Percentiles rank a stretch among this genome's conserved stretches.
These are phyloP conservation scores for Phanerodontia chrysosporium DNA, from an alignment of 768 basidiomycete genomes.

Conservation along the genomic window DNA sequence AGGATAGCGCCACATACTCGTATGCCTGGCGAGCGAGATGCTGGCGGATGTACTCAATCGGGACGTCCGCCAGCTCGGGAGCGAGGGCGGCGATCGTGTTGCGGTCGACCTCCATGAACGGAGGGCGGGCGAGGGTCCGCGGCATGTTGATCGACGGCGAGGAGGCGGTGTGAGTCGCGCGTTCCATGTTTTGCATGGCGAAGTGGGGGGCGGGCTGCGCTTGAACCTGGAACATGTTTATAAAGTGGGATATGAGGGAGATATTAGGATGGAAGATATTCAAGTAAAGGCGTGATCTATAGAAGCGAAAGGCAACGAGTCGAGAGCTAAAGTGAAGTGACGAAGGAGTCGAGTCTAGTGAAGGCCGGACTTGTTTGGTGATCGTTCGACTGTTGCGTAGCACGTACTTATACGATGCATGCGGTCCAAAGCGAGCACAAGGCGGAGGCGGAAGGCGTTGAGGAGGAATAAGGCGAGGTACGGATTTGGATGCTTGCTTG, in stretches of 20 bases:
- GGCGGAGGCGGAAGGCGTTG: slow-evolving; percentile 4
- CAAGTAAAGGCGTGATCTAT: slow-evolving; percentile 5
- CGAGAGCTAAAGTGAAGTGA: background rate
- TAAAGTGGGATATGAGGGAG: slow-evolving; percentile 1
- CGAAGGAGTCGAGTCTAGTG: background rate
- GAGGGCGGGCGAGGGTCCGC: slow-evolving; percentile 65
- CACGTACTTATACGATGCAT: slow-evolving; percentile 18
- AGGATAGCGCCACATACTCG: slow-evolving; percentile 17
- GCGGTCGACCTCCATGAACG: slow-evolving; percentile 55
- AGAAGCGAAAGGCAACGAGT: background rate
- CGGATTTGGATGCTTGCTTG: slow-evolving; percentile 25
- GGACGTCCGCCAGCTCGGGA: slow-evolving; percentile 48
- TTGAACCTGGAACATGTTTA: slow-evolving; percentile 27
- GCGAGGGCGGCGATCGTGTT: slow-evolving; percentile 53
- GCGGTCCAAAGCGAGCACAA: slow-evolving; percentile 21
- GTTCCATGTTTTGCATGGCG: slow-evolving; percentile 15
- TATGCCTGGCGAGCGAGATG: slow-evolving; percentile 23
- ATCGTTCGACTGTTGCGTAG: background rate
- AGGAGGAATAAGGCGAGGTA: slow-evolving; percentile 26
- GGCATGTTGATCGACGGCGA: slow-evolving; percentile 61
- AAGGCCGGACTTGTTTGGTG: slow-evolving; percentile 7
- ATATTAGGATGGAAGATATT: slow-evolving; percentile 16
- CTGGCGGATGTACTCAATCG: slow-evolving; percentile 62
- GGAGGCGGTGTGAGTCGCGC: slow-evolving; percentile 16
- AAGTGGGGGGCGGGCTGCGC: slow-evolving; percentile 22